Evolutionary conservation across 805 yeast species (phyloP).

Genomic region (Suhomyces faveliae): DNA sequence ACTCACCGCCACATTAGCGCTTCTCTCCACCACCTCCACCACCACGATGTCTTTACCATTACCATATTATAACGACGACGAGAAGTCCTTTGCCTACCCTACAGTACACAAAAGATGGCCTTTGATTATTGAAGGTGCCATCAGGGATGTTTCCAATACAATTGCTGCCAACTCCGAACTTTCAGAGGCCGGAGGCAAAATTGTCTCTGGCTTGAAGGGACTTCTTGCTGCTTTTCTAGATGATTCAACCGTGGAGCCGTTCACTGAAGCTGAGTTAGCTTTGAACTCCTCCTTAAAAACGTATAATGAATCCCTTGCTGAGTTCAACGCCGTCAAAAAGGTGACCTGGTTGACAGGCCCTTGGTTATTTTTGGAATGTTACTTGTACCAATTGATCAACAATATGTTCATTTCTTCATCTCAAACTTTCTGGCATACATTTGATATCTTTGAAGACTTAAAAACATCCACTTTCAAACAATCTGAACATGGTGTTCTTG

Average conservation of each 20-base stretch:
- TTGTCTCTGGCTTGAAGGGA: slow-evolving; percentile 38
- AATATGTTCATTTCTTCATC: slow-evolving; percentile 32
- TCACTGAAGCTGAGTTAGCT: slow-evolving; percentile 31
- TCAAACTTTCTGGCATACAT: slow-evolving; percentile 46
- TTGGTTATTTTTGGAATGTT: slow-evolving; percentile 88
- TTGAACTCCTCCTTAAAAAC: slow-evolving; percentile 49
- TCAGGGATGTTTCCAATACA: slow-evolving; percentile 55
- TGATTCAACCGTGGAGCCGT: slow-evolving; percentile 31
- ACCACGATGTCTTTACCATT: slow-evolving; percentile 34
- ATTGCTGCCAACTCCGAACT: slow-evolving; percentile 22
- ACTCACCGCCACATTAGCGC: neutral
- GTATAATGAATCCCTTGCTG: slow-evolving; percentile 57
- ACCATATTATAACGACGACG: slow-evolving; percentile 63
- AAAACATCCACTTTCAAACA: slow-evolving; percentile 75
- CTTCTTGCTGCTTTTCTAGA: slow-evolving; percentile 45
- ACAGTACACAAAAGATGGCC: slow-evolving; percentile 89
- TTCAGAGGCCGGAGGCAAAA: slow-evolving; percentile 46
- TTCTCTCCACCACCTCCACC: neutral
- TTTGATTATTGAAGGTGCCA: slow-evolving; percentile 64
- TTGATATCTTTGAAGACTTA: slow-evolving; percentile 70
- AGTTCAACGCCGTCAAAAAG: slow-evolving; percentile 20
- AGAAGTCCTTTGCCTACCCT: slow-evolving; percentile 74
- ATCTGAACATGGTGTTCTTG: slow-evolving; percentile 75
- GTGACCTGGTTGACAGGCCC: slow-evolving; percentile 81
- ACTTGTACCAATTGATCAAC: slow-evolving; percentile 69